A percentile compares a stretch with the other conserved stretches of the same genome.
phyloP scores from a whole-genome alignment of 139 green algal species.

The Raphidocelis subcapitata region DNA sequence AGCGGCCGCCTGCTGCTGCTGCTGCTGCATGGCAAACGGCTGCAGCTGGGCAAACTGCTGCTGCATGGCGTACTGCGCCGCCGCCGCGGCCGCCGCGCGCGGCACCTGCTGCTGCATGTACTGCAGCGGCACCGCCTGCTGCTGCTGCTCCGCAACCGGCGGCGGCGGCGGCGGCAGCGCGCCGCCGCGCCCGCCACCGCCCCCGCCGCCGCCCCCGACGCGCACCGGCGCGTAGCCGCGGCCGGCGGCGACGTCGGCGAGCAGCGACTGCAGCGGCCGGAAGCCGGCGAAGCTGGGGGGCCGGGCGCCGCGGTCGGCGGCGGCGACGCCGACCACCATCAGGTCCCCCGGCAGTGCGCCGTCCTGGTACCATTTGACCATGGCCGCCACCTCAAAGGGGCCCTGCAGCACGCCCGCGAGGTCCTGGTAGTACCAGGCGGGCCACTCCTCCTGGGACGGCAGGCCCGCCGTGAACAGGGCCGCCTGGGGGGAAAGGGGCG shows the following conservation, averaged over 20 bases:
- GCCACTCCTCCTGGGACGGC: conserved; percentile 7
- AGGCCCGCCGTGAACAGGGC: conserved; percentile 23
- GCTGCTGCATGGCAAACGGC: too few species aligned
- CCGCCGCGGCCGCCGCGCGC: too few species aligned
- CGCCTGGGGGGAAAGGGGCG: too few species aligned
- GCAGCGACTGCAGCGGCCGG: conserved; percentile 11
- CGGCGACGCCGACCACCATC: conserved; percentile 1
- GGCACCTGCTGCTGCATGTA: neutral
- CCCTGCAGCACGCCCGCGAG: conserved; percentile 22
- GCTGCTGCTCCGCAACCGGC: neutral
- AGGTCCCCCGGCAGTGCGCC: conserved; percentile 19
- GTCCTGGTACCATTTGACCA: conserved; percentile 16
- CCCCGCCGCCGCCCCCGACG: neutral
- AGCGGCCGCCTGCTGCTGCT: too few species aligned
- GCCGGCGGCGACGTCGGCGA: conserved; percentile 12
- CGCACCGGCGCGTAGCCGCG: conserved; percentile 15
- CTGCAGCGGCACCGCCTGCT: too few species aligned
- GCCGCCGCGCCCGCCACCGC: neutral
- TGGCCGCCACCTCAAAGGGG: conserved; percentile 22
- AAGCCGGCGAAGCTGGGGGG: conserved; percentile 6
- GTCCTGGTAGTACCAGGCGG: conserved; percentile 27
- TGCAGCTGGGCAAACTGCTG: too few species aligned
- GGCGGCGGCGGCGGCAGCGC: neutral
- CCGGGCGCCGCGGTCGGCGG: neutral
- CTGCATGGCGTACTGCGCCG: neutral